These are phyloP conservation scores for Wallacemonas rigidus DNA, from an alignment of 208 protist species.

Conservation along the genomic window DNA sequence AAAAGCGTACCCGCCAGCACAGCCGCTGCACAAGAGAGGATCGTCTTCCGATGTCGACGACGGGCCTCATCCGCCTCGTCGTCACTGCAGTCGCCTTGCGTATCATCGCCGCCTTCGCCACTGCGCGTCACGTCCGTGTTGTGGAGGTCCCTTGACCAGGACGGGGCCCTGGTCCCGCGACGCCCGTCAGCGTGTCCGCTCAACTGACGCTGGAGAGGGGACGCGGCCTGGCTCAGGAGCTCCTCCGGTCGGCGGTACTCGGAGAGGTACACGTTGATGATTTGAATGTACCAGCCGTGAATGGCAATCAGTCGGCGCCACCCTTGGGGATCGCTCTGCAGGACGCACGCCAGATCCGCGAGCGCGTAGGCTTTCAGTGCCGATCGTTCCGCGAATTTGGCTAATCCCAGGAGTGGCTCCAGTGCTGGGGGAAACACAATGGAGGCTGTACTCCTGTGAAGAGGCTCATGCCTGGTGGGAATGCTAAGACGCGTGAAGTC, in stretches of 20 bases:
- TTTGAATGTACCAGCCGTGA: constrained; percentile 66
- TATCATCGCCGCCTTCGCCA: not conserved
- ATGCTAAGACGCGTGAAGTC: constrained; percentile 49
- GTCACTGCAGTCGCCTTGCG: not conserved
- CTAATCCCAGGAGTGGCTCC: constrained; percentile 56
- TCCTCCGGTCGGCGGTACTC: constrained; percentile 25
- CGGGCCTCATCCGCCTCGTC: not conserved
- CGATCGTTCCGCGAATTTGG: constrained; percentile 44
- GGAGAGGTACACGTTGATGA: constrained; percentile 57
- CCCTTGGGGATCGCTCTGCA: constrained; percentile 56
- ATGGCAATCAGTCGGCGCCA: constrained; percentile 64
- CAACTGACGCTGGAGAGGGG: constrained; percentile 11
- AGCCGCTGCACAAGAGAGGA: constrained; percentile 36
- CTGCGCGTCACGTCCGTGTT: too few species aligned
- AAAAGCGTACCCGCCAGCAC: constrained; percentile 65
- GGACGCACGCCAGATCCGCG: constrained; percentile 52
- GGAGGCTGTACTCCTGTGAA: constrained; percentile 30
- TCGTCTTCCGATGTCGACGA: not conserved
- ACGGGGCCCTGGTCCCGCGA: not conserved
- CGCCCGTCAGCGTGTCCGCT: not conserved
- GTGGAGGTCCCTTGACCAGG: too few species aligned
- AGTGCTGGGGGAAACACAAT: constrained; percentile 59
- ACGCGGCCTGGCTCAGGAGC: not conserved
- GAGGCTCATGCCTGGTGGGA: constrained; percentile 31
- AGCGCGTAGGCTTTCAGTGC: constrained; percentile 50